Evolutionary conservation across 2,329 filamentous ascomycete genomes (phyloP), one percentile per base, ranked within the genome.

Genomic region (Pseudocercospora pini-densiflorae): DNA sequence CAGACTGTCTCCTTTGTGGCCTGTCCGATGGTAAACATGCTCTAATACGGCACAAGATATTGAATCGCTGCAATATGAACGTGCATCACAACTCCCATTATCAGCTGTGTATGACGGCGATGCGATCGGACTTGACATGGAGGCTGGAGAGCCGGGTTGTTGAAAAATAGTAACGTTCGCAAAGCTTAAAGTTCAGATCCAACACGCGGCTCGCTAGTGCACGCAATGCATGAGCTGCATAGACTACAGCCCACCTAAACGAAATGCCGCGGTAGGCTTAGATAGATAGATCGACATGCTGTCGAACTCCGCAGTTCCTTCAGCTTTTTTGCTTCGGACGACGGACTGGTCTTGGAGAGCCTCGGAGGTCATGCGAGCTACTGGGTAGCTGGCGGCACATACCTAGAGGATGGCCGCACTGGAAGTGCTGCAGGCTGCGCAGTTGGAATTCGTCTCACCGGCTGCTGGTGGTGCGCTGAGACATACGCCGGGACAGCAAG

Each of bases 361-460:
- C 55, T 58, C 55, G 33, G 55, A 43, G 14, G 53, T 24, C 29
- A 40, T 58, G 55, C 31, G n/a, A 36, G 8, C 31, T 12, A 43
- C 55, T 19, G 43, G 55, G 19, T 58, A 58, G 55, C 55, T 31
- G 16, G 40, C 31, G n/a, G 55, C 43, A 58, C 29, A 36, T 58
- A 58, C 19, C 31, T 14, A 40, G 29, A 58, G 40, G 27, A 65
- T 65, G 63, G 63, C 63, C 31, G 65, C 65, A 49, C 54, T 68
- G 45, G 59, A 62, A 36, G 62, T 65, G 59, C 53, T 68, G 51
- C 58, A 62, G 47, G 62, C 65, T 49, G 58, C 65, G 24, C 51
- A 68, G 24, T 54, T 68, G 45, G 51, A 27, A 29, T 68, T 68
- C 19, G 31, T 64, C 12, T 61, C 65, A 23, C 59, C 65, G 16